Base-by-base conservation (phyloP, 805 yeast species). In the Metschnikowia cerradonensis region DNA sequence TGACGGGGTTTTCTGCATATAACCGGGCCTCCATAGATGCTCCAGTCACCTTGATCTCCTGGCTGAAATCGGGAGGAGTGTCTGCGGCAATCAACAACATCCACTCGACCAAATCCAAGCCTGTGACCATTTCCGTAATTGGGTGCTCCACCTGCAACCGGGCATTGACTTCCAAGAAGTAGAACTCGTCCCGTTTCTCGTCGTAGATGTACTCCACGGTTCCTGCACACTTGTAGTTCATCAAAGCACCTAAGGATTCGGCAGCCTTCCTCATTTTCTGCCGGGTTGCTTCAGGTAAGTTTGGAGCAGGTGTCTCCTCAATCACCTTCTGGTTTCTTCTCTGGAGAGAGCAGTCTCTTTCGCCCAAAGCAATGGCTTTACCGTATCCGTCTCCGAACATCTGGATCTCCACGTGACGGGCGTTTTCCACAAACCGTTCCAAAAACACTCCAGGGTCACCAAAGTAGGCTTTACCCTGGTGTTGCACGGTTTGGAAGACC, bases 131-230 rank as follows among this genome's bases (percentile, higher is more conserved):
- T 71, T 92, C 99, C 30, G 99, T 92, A 61, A 94, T 86, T 38
- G 98, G 98, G 68, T 92, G 99, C 74, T 92, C 99, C 44, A 92
- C 99, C 70, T 92, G 99, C 60, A 92, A 79, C 66, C 99, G 84
- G 11, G 99, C 96, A 67, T 92, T 92, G 57, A 92, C 98, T 68
- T 92, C 99, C 63, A 92, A 76, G 73, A 92, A 92, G 75, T 92
- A 92, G 67, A 92, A 94, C 65, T 86, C 94, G 65, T 91, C 92
- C 60, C 96, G 76, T 49, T 69, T 77, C 62, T 86, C 86, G 65
- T 94, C 98, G 64, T 88, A 92, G 61, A 92, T 91, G 67, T 84
- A 92, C 71, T 92, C 99, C 60, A 94, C 96, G 6, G 99, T 92
- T 68, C 98, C 99, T 38, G 98, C 99, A 71, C 96, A 84, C 71